phyloP scores from a whole-genome alignment of 2,329 filamentous ascomycete genomes.

The Diatrype stigma region DNA sequence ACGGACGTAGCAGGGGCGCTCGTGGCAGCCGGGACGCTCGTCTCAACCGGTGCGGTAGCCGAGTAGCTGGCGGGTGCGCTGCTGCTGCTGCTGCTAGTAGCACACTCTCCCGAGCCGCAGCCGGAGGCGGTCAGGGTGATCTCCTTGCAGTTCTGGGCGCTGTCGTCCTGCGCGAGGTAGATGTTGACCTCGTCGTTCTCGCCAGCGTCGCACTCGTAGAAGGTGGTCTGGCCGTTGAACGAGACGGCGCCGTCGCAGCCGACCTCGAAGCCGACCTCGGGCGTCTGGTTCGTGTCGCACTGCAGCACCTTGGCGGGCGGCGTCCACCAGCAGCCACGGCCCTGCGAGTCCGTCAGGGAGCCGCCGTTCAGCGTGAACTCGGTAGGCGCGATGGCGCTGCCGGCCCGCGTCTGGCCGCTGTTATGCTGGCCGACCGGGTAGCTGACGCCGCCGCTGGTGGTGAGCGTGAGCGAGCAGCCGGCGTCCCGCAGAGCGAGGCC shows the following conservation, averaged over 20 bases:
- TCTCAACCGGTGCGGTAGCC: no score
- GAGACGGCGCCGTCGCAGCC: conserved; percentile 46
- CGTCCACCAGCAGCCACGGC: conserved; percentile 60
- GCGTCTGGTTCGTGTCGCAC: conserved; percentile 50
- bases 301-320: conserved; percentile 54
- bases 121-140: conserved; percentile 40
- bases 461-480: conserved; percentile 47
- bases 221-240: conserved; percentile 46
- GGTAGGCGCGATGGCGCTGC: conserved; percentile 39
- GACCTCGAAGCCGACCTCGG: conserved; percentile 51
- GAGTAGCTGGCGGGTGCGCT: not conserved
- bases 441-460: conserved; percentile 40
- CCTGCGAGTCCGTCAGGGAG: conserved; percentile 51
- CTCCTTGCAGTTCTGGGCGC: conserved; percentile 38
- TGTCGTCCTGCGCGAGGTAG: conserved; percentile 38
- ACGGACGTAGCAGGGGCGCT: not conserved
- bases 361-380: conserved; percentile 50
- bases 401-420: conserved; percentile 53
- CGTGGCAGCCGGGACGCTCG: not conserved
- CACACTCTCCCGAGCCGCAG: conserved; percentile 18
- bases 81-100: conserved; percentile 1
- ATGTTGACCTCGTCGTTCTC: conserved; percentile 51
- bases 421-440: conserved; percentile 53
- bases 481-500: conserved; percentile 17
- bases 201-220: conserved; percentile 55